Evolutionary conservation across 495 filamentous ascomycete species (phyloP).

Genomic region (Polyplosphaeria fusca): DNA sequence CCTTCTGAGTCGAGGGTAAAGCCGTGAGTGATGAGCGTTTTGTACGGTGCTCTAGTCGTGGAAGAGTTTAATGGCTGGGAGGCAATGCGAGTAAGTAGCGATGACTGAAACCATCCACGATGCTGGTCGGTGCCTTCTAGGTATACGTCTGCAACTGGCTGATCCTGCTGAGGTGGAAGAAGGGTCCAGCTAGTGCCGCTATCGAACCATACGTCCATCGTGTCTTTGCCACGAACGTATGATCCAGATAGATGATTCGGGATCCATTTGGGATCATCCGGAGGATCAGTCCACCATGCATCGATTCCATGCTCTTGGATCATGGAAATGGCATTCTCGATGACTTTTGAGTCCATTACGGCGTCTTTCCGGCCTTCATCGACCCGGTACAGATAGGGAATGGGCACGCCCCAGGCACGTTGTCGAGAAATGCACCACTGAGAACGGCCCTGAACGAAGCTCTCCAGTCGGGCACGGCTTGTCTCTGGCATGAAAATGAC

Average conservation of each 20-base stretch:
- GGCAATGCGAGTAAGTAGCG: slow-evolving; percentile 80
- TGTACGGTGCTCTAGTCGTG: slow-evolving; percentile 61
- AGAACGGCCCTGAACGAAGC: slow-evolving; percentile 79
- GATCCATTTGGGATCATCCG: slow-evolving; percentile 71
- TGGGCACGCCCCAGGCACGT: slow-evolving; percentile 93
- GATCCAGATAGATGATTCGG: slow-evolving; percentile 51
- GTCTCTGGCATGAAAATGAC: slow-evolving; percentile 75
- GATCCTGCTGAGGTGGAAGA: slow-evolving; percentile 41
- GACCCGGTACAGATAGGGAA: slow-evolving; percentile 79
- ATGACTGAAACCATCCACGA: slow-evolving; percentile 99
- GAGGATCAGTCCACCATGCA: slow-evolving; percentile 87
- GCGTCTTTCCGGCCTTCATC: slow-evolving; percentile 57
- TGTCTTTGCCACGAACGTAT: slow-evolving; percentile 81
- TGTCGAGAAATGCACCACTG: slow-evolving; percentile 99
- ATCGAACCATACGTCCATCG: slow-evolving; percentile 99
- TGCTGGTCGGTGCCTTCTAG: slow-evolving; percentile 95
- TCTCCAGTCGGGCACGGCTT: slow-evolving; percentile 69
- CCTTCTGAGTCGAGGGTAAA: slow-evolving; percentile 87
- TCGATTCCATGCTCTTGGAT: slow-evolving; percentile 75
- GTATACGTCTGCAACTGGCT: slow-evolving; percentile 76
- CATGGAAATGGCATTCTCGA: slow-evolving; percentile 79
- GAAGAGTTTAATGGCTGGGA: slow-evolving; percentile 47
- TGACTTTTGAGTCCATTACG: slow-evolving; percentile 70
- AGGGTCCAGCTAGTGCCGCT: slow-evolving; percentile 92
- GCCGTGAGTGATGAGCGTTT: slow-evolving; percentile 85